Conservation (phyloP, 768 basidiomycete species). For the Russula sp. region DNA sequence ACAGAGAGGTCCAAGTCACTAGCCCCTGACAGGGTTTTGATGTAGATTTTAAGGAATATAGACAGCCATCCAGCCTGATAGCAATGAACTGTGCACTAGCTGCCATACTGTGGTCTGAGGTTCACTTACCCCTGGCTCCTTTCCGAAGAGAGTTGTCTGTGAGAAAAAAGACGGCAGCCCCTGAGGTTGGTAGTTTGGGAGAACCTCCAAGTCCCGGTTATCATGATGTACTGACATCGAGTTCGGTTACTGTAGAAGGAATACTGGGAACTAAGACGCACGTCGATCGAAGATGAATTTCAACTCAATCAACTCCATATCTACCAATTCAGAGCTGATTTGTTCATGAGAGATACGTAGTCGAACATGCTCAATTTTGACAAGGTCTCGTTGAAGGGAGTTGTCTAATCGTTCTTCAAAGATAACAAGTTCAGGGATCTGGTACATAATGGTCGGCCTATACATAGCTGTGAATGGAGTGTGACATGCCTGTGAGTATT, state of each 20-base stretch:
- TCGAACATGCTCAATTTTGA: slow-evolving; percentile 77
- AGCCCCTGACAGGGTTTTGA: slow-evolving; percentile 66
- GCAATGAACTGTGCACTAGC: not conserved
- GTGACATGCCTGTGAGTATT: slow-evolving; percentile 64
- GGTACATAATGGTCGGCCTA: not conserved
- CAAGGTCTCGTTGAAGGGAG: slow-evolving; percentile 76
- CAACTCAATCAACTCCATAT: slow-evolving; percentile 77
- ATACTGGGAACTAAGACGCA: slow-evolving; percentile 29
- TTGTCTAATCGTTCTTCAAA: slow-evolving; percentile 79
- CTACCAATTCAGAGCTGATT: slow-evolving; percentile 61
- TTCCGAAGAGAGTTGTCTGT: slow-evolving; percentile 62
- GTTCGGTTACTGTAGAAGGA: not conserved
- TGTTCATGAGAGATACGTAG: slow-evolving; percentile 75
- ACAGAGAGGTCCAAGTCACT: slow-evolving; percentile 76
- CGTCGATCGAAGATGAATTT: slow-evolving; percentile 76
- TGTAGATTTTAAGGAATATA: slow-evolving; percentile 69
- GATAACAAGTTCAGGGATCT: slow-evolving; percentile 79
- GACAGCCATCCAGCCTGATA: slow-evolving; percentile 48
- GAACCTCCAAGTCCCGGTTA: slow-evolving; percentile 77
- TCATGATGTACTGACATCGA: slow-evolving; percentile 59
- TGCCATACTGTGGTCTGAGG: not conserved
- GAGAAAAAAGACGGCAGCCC: slow-evolving; percentile 45
- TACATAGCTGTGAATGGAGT: not conserved
- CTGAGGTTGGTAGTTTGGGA: slow-evolving; percentile 72
- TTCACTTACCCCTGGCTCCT: slow-evolving; percentile 50